Evolutionary conservation across 805 yeast species (phyloP).

Genomic region (Limtongia smithiae): DNA sequence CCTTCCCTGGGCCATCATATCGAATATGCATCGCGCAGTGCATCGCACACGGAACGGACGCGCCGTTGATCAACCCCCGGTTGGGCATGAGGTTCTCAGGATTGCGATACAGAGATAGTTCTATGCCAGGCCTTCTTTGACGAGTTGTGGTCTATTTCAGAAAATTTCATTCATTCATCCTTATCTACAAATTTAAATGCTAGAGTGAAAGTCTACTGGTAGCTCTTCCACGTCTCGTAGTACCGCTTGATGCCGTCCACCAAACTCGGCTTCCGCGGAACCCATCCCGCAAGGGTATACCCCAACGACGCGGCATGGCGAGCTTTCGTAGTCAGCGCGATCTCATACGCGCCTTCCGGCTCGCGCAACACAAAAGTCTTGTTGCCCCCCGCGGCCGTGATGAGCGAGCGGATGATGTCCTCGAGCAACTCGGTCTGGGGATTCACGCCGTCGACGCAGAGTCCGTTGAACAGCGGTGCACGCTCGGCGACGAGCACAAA

Average conservation of each 20-base stretch:
- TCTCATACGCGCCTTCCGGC: constrained; percentile 10
- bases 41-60: too few relatives aligned
- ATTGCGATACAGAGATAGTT: too few relatives aligned
- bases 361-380: constrained; percentile 6
- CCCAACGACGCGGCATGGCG: constrained; percentile 9
- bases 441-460: constrained; percentile 14
- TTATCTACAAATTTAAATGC: too few relatives aligned
- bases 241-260: constrained; percentile 20
- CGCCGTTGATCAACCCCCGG: too few relatives aligned
- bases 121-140: too few relatives aligned
- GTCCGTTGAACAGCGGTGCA: constrained; percentile 12
- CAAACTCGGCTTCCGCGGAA: constrained; percentile 12
- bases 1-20: too few relatives aligned
- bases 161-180: too few relatives aligned
- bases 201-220: too few relatives aligned
- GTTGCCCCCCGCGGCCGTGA: constrained; percentile 12
- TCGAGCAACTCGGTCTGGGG: constrained; percentile 11
- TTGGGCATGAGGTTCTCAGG: too few relatives aligned
- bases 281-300: constrained; percentile 14
- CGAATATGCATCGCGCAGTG: too few relatives aligned
- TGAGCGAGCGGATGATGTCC: constrained; percentile 12
- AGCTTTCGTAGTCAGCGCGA: constrained; percentile 7
- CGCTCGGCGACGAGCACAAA: constrained; percentile 12
- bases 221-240: constrained; percentile 16
- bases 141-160: too few relatives aligned